A percentile compares a stretch with the other conserved stretches of the same genome.
phyloP scores from a whole-genome alignment of 768 basidiomycete species.

The Paxillus rubicundulus region DNA sequence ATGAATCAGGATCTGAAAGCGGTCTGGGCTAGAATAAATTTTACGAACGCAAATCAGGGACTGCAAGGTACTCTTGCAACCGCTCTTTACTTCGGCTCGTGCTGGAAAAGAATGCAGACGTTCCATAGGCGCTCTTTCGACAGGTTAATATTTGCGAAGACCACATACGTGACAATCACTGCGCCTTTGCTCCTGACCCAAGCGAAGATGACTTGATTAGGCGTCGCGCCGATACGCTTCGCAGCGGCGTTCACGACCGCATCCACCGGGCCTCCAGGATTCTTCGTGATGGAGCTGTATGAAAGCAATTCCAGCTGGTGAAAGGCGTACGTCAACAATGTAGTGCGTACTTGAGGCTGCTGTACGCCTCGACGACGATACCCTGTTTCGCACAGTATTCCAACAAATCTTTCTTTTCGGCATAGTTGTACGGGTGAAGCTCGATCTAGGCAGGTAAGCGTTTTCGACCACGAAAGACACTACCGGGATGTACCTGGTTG shows the following conservation, averaged over 20 bases:
- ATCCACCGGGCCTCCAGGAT: slow-evolving; percentile 66
- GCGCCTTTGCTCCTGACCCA: slow-evolving; percentile 70
- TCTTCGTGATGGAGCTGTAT: slow-evolving; percentile 53
- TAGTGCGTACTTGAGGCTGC: slow-evolving; percentile 49
- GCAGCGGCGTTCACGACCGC: slow-evolving; percentile 51
- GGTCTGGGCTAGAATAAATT: background rate
- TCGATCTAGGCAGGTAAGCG: slow-evolving; percentile 46
- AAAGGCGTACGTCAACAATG: slow-evolving; percentile 27
- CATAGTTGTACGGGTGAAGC: slow-evolving; percentile 71
- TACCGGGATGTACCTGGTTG: slow-evolving; percentile 52
- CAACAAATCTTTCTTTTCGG: slow-evolving; percentile 53
- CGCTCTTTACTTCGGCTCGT: slow-evolving; percentile 61
- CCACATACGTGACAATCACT: slow-evolving; percentile 59
- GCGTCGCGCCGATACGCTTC: slow-evolving; percentile 49
- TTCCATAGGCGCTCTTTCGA: background rate
- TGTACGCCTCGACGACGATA: slow-evolving; percentile 64
- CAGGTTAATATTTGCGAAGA: background rate
- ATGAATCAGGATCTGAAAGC: background rate
- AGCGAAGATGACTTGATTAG: slow-evolving; percentile 63
- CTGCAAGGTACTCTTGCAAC: slow-evolving; percentile 64
- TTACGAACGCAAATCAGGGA: slow-evolving; percentile 53
- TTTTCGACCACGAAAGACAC: background rate
- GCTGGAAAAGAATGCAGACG: slow-evolving; percentile 27
- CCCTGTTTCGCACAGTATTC: slow-evolving; percentile 52
- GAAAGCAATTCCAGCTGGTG: slow-evolving; percentile 3